Evolutionary conservation across 2,329 filamentous ascomycete species (phyloP).

Genomic region (Xylaria multiplex): DNA sequence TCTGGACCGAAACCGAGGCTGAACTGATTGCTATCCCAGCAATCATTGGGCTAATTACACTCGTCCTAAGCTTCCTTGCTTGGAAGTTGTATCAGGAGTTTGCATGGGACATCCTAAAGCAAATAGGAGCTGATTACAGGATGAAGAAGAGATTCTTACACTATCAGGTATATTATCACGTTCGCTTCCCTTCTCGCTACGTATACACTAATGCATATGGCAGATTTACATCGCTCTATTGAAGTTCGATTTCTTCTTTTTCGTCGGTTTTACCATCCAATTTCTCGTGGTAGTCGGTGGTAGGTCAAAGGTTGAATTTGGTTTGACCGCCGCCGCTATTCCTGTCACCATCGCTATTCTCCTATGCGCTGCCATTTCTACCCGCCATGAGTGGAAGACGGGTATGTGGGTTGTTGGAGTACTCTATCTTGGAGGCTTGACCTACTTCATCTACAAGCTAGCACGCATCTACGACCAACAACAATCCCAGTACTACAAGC

Average conservation of each 20-base stretch:
- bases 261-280: constrained; percentile 97
- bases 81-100: constrained; percentile 99
- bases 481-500: constrained; percentile 71
- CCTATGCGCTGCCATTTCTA: constrained; percentile 84
- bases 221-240: constrained; percentile 97
- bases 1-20: constrained; percentile 77
- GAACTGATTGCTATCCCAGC: constrained; percentile 87
- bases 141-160: constrained; percentile 97
- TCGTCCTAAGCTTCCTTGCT: constrained; percentile 78
- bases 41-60: constrained; percentile 79
- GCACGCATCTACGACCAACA: constrained; percentile 86
- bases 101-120: constrained; percentile 99
- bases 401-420: constrained; percentile 84
- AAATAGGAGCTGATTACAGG: constrained; percentile 94
- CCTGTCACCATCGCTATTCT: constrained; percentile 92
- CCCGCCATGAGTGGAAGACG: constrained; percentile 79
- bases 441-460: constrained; percentile 98
- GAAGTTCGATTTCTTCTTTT: constrained; percentile 99
- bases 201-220: constrained; percentile 37
- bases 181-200: not conserved
- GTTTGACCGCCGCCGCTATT: constrained; percentile 86
- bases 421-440: constrained; percentile 87
- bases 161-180: constrained; percentile 77
- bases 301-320: constrained; percentile 77
- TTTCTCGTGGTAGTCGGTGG: constrained; percentile 91